Base-by-base conservation (phyloP, 306 rosid species). In the Trifolium fragiferum region DNA sequence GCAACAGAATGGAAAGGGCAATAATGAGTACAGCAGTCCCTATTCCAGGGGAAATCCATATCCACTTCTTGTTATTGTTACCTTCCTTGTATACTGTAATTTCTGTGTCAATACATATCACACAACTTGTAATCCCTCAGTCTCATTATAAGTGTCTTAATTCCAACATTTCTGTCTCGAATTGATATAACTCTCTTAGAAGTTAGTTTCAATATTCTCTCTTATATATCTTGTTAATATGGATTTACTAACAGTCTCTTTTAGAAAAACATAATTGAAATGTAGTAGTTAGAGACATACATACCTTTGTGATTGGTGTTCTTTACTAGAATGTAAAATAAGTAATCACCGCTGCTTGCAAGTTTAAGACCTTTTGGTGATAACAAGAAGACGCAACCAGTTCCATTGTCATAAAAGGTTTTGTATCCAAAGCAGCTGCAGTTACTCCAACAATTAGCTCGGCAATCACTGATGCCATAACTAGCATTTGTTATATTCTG, bases 381-480 rank as follows among this genome's bases (percentile, higher is more conserved):
- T 18, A 19, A 6, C 16, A 4, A 12, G n/a, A 32, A n/a, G 6
- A 0, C 7, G 9, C 77, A 80, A 21, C 84, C 84, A 47, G 77
- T 83, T 23, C 37, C 50, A 46, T 72, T 6, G 2, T 1, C 20
- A 41, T 47, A 0, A 1, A 0, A 49, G 12, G 6, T 1, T 6
- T 18, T 10, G 64, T 21, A 76, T 23, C 77, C 86, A 59, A 40
- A 7, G 15, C 81, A 82, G 55, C 35, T 69, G 37, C 83, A 79
- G 55, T 71, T 55, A 6, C 30, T 18, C 83, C 81, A 83, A 16
- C 83, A 83, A 23, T 7, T 13, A 30, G 41, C 70, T 58, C 69
- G 46, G 16, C 80, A 80, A 50, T 80, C 84, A 68, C 8, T 79
- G 12, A 35, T 9, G 4, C 61, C 47, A 44, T 57, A 44, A 7